Percentiles rank a stretch among this genome's conserved stretches.
Conservation (phyloP, 495 filamentous ascomycete genomes). For the Talaromyces liani region DNA sequence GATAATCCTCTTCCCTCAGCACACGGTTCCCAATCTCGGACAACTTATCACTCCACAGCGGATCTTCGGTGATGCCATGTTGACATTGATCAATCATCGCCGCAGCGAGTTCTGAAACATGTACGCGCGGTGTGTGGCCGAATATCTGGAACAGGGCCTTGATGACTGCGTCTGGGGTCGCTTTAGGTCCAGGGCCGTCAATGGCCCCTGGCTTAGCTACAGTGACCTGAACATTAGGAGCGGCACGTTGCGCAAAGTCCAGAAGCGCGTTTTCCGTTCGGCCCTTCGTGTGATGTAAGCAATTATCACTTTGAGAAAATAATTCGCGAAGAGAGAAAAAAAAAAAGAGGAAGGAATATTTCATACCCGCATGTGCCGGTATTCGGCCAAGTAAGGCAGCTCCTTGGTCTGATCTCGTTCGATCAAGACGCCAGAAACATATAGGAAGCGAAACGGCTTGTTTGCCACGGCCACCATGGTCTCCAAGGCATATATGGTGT, state of each 20-base stretch:
- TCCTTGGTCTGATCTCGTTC: conserved; percentile 31
- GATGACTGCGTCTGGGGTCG: no score
- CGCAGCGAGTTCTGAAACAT: conserved; percentile 27
- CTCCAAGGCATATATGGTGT: conserved; percentile 25
- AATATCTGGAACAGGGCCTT: not conserved
- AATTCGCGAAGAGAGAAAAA: no score
- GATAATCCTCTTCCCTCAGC: not conserved
- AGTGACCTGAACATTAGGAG: conserved; percentile 5
- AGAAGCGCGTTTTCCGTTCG: conserved; percentile 9
- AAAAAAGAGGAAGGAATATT: conserved; percentile 3
- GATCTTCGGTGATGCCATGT: conserved; percentile 34
- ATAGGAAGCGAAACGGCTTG: conserved; percentile 22
- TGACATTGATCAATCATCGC: conserved; percentile 32
- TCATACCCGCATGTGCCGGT: conserved; percentile 27
- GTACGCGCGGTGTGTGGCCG: conserved; percentile 18
- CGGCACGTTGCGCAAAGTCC: conserved; percentile 4
- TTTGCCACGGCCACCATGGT: conserved; percentile 14
- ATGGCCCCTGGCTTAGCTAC: conserved; percentile 11
- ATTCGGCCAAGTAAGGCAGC: conserved; percentile 19
- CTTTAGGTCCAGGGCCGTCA: not conserved
- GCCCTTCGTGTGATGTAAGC: conserved; percentile 4
- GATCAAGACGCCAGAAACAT: conserved; percentile 26
- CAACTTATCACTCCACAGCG: conserved; percentile 32
- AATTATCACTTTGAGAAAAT: not conserved
- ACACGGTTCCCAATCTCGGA: conserved; percentile 21